Conservation (phyloP, 192 early-diverging fungal species). For the Coemansia sp. region DNA sequence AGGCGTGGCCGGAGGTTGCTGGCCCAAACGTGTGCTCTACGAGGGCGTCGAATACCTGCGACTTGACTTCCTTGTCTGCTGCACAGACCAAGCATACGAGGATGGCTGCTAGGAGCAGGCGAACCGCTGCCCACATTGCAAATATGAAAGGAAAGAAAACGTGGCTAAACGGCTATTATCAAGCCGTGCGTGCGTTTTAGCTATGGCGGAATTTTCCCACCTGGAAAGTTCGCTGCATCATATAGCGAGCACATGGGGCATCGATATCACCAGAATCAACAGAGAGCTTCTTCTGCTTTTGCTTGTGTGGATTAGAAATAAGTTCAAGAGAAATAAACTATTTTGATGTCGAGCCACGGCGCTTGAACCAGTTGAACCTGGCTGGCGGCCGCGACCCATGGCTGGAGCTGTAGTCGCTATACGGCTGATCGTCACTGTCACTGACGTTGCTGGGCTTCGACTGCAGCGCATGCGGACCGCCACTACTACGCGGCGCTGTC, state of each 20-base stretch:
- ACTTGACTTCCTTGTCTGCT: neutral
- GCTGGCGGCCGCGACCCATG: conserved; percentile 25
- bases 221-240: no score
- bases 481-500: conserved; percentile 4
- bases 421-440: conserved; percentile 19
- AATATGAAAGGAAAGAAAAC: neutral
- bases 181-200: neutral
- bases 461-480: conserved; percentile 8
- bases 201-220: no score
- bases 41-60: conserved; percentile 17
- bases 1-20: conserved; percentile 17
- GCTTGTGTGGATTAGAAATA: neutral
- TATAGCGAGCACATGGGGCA: no score
- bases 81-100: neutral
- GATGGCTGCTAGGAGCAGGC: neutral
- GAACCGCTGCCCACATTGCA: neutral
- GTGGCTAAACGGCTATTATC: no score
- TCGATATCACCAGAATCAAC: neutral
- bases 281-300: neutral
- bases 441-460: conserved; percentile 44
- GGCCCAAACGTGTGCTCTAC: conserved; percentile 38
- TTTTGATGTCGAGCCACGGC: conserved; percentile 52
- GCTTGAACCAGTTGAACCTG: conserved; percentile 54
- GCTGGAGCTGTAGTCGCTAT: conserved; percentile 9
- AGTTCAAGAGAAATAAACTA: neutral